A percentile compares a stretch with the other conserved stretches of the same genome.
These are phyloP conservation scores for Cystobasidium ongulense DNA, from an alignment of 768 basidiomycete species.

Conservation along the genomic window DNA sequence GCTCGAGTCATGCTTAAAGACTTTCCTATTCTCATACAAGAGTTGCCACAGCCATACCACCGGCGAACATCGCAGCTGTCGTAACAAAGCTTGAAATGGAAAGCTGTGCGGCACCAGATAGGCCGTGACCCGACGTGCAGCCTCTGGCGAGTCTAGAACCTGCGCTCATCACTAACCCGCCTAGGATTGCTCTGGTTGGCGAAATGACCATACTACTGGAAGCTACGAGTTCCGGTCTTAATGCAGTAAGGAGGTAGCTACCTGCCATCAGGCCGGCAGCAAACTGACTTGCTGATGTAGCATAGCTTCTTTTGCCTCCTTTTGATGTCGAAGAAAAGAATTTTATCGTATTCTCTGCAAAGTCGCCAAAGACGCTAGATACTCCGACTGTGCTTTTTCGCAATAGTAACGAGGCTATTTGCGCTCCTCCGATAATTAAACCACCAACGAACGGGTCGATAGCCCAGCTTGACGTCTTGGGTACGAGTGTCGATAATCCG, in stretches of 20 bases:
- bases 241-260: not conserved
- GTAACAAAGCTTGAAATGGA: not conserved
- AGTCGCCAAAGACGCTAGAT: not conserved
- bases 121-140: constrained; percentile 20
- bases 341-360: not conserved
- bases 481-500: not conserved
- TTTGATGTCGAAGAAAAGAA: not conserved
- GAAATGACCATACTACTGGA: not conserved
- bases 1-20: no score
- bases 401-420: not conserved
- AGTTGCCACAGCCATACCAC: constrained; percentile 2
- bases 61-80: constrained; percentile 12
- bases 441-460: not conserved
- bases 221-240: not conserved
- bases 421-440: constrained; percentile 6
- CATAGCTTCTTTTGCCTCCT: not conserved
- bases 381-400: constrained; percentile 4
- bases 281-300: not conserved
- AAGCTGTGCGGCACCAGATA: not conserved
- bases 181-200: not conserved
- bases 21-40: not conserved
- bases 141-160: constrained; percentile 5
- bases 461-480: not conserved
- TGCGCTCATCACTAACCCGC: not conserved
- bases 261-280: constrained; percentile 12